Conservation (phyloP, 345 rosid genomes). For the Orychophragmus violaceus region DNA sequence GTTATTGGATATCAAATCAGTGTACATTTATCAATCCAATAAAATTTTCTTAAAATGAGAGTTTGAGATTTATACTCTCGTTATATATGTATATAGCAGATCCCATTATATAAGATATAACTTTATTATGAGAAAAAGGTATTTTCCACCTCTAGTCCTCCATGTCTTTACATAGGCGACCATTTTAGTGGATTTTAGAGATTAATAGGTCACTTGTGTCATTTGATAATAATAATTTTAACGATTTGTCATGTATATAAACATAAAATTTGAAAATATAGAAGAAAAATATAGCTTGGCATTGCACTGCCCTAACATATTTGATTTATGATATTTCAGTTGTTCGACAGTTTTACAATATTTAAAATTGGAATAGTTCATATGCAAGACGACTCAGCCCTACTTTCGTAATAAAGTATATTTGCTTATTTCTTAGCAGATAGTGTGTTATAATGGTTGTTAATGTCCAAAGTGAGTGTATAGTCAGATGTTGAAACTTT, state of each 20-base stretch:
- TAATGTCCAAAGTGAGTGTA: neutral
- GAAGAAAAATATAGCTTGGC: neutral
- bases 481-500: constrained; percentile 5
- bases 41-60: neutral
- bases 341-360: neutral
- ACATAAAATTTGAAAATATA: neutral
- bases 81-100: too few species aligned
- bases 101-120: neutral
- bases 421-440: neutral
- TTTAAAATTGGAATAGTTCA: neutral
- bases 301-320: neutral
- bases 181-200: neutral
- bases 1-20: neutral
- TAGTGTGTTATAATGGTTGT: neutral
- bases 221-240: neutral
- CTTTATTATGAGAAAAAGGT: neutral
- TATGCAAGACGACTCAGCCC: neutral
- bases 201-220: neutral
- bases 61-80: neutral
- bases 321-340: neutral
- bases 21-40: neutral
- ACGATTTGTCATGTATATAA: neutral
- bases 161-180: neutral
- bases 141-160: neutral
- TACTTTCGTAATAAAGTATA: neutral